These are phyloP conservation scores for Thymus mandschuricus DNA, from an alignment of 257 asterid genomes.

Conservation along the genomic window DNA sequence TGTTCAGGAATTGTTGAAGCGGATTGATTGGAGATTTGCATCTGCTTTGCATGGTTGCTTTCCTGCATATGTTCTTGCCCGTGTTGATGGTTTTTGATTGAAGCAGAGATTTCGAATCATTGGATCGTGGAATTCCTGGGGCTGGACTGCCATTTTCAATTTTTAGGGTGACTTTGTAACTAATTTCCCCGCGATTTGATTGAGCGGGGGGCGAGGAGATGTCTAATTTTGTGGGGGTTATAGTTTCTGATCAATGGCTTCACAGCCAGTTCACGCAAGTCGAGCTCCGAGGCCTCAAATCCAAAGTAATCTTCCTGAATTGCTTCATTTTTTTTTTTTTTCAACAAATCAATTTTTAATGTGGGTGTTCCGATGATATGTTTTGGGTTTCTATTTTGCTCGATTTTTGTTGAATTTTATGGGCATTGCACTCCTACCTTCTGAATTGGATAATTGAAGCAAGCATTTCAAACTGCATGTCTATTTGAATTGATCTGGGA, in stretches of 20 bases:
- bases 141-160: constrained; percentile 19
- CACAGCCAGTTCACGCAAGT: constrained; percentile 96
- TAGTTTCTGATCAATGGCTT: constrained; percentile 96
- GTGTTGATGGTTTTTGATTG: constrained; percentile 30
- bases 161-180: constrained; percentile 32
- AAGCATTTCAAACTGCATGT: constrained; percentile 29
- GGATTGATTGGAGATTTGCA: constrained; percentile 24
- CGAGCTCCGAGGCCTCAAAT: constrained; percentile 83
- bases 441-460: constrained; percentile 27
- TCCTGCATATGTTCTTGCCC: constrained; percentile 9
- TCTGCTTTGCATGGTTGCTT: constrained; percentile 37
- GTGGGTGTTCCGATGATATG: constrained; percentile 25
- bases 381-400: constrained; percentile 16
- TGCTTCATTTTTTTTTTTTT: neutral
- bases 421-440: constrained; percentile 22
- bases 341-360: neutral
- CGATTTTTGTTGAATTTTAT: constrained; percentile 19
- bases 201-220: constrained; percentile 55
- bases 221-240: constrained; percentile 84
- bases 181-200: constrained; percentile 43
- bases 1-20: constrained; percentile 27
- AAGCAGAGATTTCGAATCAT: constrained; percentile 26
- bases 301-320: constrained; percentile 54
- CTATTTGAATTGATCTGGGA: constrained; percentile 29
- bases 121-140: constrained; percentile 34